Percentiles rank a stretch among this genome's conserved stretches.
phyloP scores from a whole-genome alignment of 768 basidiomycete genomes.

The Calocybe indica region DNA sequence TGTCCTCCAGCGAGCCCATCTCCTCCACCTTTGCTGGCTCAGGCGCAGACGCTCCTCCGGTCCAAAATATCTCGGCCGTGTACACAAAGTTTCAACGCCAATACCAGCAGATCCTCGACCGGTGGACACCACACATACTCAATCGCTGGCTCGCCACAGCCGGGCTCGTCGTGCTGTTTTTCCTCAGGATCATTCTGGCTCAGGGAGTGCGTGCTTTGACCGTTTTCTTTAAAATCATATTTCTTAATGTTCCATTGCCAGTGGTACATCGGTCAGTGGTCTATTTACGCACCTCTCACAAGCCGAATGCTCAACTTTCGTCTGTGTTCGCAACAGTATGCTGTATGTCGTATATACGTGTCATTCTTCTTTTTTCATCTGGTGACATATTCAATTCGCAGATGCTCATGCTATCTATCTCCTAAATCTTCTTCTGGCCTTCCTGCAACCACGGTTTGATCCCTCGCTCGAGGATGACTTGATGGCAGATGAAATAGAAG shows the following conservation, averaged over 20 bases:
- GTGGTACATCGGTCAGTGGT: slow-evolving; percentile 88
- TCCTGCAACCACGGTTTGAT: slow-evolving; percentile 97
- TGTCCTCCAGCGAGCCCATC: slow-evolving; percentile 33
- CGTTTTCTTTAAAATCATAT: slow-evolving; percentile 1
- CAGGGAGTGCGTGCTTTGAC: slow-evolving; percentile 69
- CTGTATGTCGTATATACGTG: slow-evolving; percentile 42
- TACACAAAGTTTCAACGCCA: slow-evolving; percentile 58
- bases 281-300: neutral
- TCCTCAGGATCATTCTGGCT: slow-evolving; percentile 78
- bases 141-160: slow-evolving; percentile 83
- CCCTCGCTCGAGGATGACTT: slow-evolving; percentile 93
- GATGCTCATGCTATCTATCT: slow-evolving; percentile 94
- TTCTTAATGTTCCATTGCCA: slow-evolving; percentile 20
- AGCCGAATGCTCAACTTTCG: neutral
- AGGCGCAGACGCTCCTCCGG: slow-evolving; percentile 38
- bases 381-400: slow-evolving; percentile 19
- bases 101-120: slow-evolving; percentile 88
- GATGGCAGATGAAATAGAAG: slow-evolving; percentile 92
- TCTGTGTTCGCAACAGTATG: slow-evolving; percentile 39
- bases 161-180: slow-evolving; percentile 68
- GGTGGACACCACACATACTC: slow-evolving; percentile 85
- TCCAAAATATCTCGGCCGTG: slow-evolving; percentile 41
- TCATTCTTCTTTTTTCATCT: slow-evolving; percentile 1
- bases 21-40: slow-evolving; percentile 22
- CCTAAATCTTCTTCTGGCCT: slow-evolving; percentile 92